Evolutionary conservation across 495 filamentous ascomycete genomes (phyloP), one percentile per base, ranked within the genome.

Genomic region (Penicillium dipodomyicola): DNA sequence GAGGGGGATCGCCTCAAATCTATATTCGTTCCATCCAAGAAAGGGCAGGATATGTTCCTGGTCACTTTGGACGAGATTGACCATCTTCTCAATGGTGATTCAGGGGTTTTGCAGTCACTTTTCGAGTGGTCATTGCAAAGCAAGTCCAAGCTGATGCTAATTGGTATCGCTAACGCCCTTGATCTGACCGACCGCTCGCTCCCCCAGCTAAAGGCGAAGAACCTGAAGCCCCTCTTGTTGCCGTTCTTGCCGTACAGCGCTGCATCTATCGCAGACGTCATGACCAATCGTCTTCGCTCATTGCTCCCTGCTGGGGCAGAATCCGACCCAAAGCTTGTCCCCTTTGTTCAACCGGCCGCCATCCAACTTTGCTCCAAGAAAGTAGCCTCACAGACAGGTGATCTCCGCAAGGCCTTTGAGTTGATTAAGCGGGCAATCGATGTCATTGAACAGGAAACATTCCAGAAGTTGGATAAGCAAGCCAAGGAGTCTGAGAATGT

Each of bases 121-220:
- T 97, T 99, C 57, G 91, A 96, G 62, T 96, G 91, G 91, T 92
- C 95, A 14, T 76, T 97, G 56, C 82, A 87, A 20, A 80, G 78
- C 51, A 82, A 82, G 5, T 97, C 93, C 3, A 84, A 83, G 10
- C 83, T 99, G 2, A 74, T 93, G 22, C 73, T 97, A 23, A 81
- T 99, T 39, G 94, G 94, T 39, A 97, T 99, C 64, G 95, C 94
- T 48, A 99, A 99, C 64, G 95, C 94, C 2, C 80, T 99, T 52
- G 94, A 99, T 65, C 74, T 99, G 40, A 97, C 95, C 0, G 92
- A 97, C 65, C 89, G 95, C 19, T 96, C 96, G 58, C 83, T 99
- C 17, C 94, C 95, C 33, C 88, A 94, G 11, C 80, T 99, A 22
- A 97, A 97, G 74, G 87, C 91, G 2, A 88, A 91, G 48, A 93